Percentiles rank a stretch among this genome's conserved stretches.
phyloP scores from a whole-genome alignment of 2,329 filamentous ascomycete species.

The Cytospora schulzeri region DNA sequence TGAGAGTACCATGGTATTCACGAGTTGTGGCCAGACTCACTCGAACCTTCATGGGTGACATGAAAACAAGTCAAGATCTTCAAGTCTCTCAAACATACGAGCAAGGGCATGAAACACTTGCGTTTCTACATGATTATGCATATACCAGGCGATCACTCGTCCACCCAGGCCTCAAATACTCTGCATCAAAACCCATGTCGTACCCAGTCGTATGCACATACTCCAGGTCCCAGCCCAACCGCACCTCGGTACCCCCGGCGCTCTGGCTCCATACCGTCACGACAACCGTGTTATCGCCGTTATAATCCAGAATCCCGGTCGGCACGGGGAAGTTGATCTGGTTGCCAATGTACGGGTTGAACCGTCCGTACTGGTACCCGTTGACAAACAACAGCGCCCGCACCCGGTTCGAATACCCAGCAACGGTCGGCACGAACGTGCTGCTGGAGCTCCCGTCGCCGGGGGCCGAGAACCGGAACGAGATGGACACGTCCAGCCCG shows the following conservation, averaged over 20 bases:
- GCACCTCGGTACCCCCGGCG: constrained; percentile 51
- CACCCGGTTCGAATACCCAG: constrained; percentile 40
- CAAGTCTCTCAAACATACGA: too few species aligned
- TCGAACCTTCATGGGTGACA: too few species aligned
- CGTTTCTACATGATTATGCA: constrained; percentile 28
- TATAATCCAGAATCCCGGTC: constrained; percentile 59
- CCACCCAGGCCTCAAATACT: constrained; percentile 56
- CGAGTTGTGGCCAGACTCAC: too few species aligned
- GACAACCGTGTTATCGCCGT: constrained; percentile 59
- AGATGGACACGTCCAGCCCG: constrained; percentile 58
- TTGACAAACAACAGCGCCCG: constrained; percentile 64
- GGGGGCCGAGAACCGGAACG: constrained; percentile 53
- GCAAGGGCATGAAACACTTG: too few species aligned
- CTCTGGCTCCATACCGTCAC: constrained; percentile 63
- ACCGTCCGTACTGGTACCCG: constrained; percentile 65
- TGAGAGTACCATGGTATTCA: too few species aligned
- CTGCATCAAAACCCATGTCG: constrained; percentile 50
- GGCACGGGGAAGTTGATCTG: constrained; percentile 63
- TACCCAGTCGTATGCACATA: constrained; percentile 57
- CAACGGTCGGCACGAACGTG: constrained; percentile 39
- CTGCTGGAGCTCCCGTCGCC: constrained; percentile 35
- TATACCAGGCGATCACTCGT: constrained; percentile 41
- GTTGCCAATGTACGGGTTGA: constrained; percentile 61
- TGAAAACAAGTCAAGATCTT: too few species aligned
- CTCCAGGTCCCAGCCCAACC: constrained; percentile 54